A percentile compares a stretch with the other conserved stretches of the same genome.
These are phyloP conservation scores for Jasminum sambac DNA, from an alignment of 257 asterid genomes.

Conservation along the genomic window DNA sequence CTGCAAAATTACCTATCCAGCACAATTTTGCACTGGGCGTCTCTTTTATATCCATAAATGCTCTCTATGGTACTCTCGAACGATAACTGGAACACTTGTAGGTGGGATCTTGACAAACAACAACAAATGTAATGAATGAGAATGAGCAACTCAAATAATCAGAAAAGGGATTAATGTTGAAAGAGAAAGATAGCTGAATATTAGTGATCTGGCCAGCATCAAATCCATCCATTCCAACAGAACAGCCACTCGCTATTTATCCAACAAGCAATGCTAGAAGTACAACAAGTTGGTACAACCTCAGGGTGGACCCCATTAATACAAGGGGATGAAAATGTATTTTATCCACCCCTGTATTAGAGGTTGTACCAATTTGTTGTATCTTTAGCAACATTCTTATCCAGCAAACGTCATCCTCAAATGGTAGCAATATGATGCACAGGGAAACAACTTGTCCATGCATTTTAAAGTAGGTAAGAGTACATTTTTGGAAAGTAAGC, in stretches of 20 bases:
- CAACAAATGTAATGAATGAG: slow-evolving; percentile 12
- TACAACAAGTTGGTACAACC: too few relatives aligned
- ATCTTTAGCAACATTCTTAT: too few relatives aligned
- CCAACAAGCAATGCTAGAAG: too few relatives aligned
- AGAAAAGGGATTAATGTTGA: background rate
- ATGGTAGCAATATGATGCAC: background rate
- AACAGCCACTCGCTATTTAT: background rate
- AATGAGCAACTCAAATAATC: background rate
- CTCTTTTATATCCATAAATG: slow-evolving; percentile 57
- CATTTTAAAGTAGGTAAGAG: background rate
- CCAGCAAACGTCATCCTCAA: background rate
- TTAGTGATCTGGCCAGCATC: background rate
- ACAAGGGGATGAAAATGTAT: too few relatives aligned
- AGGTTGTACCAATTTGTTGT: too few relatives aligned
- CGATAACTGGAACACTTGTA: slow-evolving; percentile 84
- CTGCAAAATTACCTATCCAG: slow-evolving; percentile 9
- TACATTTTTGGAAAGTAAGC: background rate
- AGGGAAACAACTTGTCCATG: background rate
- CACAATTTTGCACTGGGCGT: slow-evolving; percentile 18
- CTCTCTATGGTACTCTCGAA: slow-evolving; percentile 70
- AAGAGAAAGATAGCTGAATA: background rate
- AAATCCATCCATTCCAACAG: background rate
- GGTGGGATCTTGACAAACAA: slow-evolving; percentile 67
- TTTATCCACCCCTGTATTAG: too few relatives aligned
- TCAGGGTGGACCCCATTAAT: too few relatives aligned